Conservation (phyloP, 441 rosid genomes). For the Breynia disticha region DNA sequence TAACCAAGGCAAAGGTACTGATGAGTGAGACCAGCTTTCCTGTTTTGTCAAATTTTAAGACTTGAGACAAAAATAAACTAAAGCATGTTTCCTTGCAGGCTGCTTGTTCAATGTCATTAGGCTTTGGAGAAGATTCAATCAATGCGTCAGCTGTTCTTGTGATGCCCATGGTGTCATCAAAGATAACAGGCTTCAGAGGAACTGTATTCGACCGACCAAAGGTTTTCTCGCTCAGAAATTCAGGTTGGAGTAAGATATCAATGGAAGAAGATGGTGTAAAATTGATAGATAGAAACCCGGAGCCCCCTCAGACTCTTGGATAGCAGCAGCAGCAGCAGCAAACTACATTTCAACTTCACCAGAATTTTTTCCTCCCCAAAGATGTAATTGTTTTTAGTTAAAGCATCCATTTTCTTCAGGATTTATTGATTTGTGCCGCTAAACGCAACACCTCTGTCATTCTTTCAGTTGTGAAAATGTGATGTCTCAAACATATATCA, state of each 20-base stretch:
- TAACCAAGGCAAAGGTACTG: slow-evolving; percentile 73
- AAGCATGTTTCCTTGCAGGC: slow-evolving; percentile 36
- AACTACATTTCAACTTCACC: too few relatives aligned
- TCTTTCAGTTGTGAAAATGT: slow-evolving; percentile 10
- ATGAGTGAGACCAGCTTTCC: slow-evolving; percentile 1
- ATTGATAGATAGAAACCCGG: slow-evolving; percentile 24
- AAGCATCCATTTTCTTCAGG: slow-evolving; percentile 11
- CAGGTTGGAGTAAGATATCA: slow-evolving; percentile 61
- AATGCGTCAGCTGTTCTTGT: slow-evolving; percentile 89
- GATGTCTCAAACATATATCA: too few relatives aligned
- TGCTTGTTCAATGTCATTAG: slow-evolving; percentile 57
- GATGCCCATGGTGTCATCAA: slow-evolving; percentile 96
- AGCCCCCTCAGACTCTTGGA: slow-evolving; percentile 30
- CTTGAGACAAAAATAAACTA: neutral
- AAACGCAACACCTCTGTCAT: slow-evolving; percentile 1
- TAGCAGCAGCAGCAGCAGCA: neutral
- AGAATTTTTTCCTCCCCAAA: neutral
- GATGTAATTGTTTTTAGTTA: neutral
- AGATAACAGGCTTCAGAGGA: slow-evolving; percentile 83
- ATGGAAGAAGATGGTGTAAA: slow-evolving; percentile 39
- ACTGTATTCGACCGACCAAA: slow-evolving; percentile 53
- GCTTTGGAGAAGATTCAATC: slow-evolving; percentile 86
- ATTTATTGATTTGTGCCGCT: slow-evolving; percentile 12
- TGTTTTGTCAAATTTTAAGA: neutral
- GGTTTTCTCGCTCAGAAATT: slow-evolving; percentile 54